Base-by-base conservation (phyloP, 805 yeast species). In the Blastobotrys americana region DNA sequence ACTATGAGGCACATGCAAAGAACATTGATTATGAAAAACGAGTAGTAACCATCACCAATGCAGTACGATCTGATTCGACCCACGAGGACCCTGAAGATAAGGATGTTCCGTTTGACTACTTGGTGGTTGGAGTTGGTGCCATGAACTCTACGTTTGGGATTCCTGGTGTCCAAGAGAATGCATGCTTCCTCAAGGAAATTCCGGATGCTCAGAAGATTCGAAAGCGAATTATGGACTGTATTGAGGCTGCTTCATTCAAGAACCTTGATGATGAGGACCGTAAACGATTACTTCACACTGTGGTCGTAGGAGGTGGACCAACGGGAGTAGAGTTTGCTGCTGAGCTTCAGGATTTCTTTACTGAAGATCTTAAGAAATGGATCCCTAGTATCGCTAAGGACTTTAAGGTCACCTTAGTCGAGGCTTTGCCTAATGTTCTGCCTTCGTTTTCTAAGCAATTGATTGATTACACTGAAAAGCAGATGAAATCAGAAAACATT, bases 261-360 rank as follows among this genome's bases (percentile, higher is more conserved):
- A 80, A 71, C 44, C 50, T 60, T 27, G 77, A 74, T 49, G 85
- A 78, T 55, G 80, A 80, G 17, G 95, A 85, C 64, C 79, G 97
- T 68, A 77, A 79, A 68, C 78, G 95, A 65, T 74, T 90, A 57
- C 75, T 89, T 63, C 83, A 82, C 51, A 81, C 88, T 57, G 90
- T 90, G 51, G 95, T 90, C 51, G 94, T 93, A 55, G 97, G 97
- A 59, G 97, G 97, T 68, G 97, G 97, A 53, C 97, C 97, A 63
- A 89, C 97, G 37, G 97, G 97, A 71, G 96, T 89, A 51, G 97
- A 88, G 70, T 84, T 88, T 58, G 96, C 97, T 55, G 97, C 95
- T 60, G 97, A 90, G 69, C 71, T 89, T 57, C 94, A 84, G 69
- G 97, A 89, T 67, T 90, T 85, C 68, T 84, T 88, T 51, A 88